Conservation (phyloP, 345 rosid species). For the Camelina laxa region DNA sequence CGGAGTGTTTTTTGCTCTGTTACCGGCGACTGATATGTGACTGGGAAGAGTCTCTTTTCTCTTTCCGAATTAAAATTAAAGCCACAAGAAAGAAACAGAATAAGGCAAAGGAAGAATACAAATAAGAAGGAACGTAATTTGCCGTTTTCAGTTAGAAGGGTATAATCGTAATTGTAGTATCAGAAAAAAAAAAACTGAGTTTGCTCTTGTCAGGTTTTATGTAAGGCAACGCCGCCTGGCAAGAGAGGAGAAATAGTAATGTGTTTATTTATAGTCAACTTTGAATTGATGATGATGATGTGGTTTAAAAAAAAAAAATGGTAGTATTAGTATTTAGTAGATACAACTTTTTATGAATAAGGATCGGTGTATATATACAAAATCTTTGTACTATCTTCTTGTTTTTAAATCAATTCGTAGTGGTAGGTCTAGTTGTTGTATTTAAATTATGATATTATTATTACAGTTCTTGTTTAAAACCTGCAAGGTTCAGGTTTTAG, state of each 20-base stretch:
- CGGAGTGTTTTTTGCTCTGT: conserved; percentile 14
- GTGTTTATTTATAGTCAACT: conserved; percentile 40
- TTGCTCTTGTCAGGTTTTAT: conserved; percentile 46
- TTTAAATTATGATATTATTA: not conserved
- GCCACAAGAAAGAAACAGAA: not conserved
- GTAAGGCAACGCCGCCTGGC: conserved; percentile 52
- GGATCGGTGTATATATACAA: not conserved
- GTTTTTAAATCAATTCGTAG: not conserved
- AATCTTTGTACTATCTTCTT: conserved; percentile 11
- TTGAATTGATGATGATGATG: conserved; percentile 14
- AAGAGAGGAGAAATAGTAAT: conserved; percentile 27
- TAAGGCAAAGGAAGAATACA: conserved; percentile 3
- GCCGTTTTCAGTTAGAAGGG: conserved; percentile 44
- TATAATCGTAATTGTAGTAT: not conserved
- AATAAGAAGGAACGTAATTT: conserved; percentile 31
- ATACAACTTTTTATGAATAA: not conserved
- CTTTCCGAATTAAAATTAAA: not conserved
- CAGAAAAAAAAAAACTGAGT: not conserved
- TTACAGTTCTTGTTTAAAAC: not conserved
- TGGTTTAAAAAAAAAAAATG: not conserved
- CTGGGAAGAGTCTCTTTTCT: not conserved
- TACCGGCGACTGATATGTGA: conserved; percentile 15
- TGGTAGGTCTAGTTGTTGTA: conserved; percentile 27
- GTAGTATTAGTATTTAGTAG: not conserved
- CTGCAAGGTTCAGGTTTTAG: not conserved